Percentiles rank a stretch among this genome's conserved stretches.
phyloP scores from a whole-genome alignment of 345 rosid species.

The Isatis tinctoria region DNA sequence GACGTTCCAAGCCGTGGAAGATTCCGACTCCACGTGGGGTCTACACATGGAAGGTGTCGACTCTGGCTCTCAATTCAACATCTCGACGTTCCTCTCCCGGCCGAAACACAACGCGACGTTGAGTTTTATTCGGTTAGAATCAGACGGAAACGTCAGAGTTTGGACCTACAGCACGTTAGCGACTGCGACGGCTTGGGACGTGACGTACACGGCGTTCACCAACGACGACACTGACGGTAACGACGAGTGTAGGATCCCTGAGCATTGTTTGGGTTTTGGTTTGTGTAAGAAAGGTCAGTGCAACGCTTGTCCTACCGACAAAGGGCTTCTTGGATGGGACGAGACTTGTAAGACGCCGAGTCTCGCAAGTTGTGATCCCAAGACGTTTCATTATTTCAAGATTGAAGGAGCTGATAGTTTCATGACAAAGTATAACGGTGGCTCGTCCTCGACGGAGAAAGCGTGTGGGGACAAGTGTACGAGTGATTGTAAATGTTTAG shows the following conservation, averaged over 20 bases:
- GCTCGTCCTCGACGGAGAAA: slow-evolving; percentile 36
- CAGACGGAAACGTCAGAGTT: not conserved
- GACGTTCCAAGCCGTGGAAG: not conserved
- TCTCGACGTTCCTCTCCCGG: not conserved
- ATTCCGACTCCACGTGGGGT: slow-evolving; percentile 25
- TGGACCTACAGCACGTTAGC: not conserved
- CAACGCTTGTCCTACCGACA: slow-evolving; percentile 32
- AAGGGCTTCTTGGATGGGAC: slow-evolving; percentile 45
- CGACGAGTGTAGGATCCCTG: slow-evolving; percentile 34
- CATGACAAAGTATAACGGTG: slow-evolving; percentile 38
- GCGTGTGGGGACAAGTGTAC: slow-evolving; percentile 51
- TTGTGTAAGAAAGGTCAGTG: slow-evolving; percentile 33
- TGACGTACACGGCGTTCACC: not conserved
- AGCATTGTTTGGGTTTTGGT: slow-evolving; percentile 28
- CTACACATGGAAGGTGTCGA: slow-evolving; percentile 13
- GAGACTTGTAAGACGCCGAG: slow-evolving; percentile 34
- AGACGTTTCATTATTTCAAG: slow-evolving; percentile 35
- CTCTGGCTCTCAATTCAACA: not conserved
- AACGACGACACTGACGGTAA: slow-evolving; percentile 24
- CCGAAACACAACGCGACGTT: not conserved
- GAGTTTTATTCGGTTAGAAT: not conserved
- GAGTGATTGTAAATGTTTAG: slow-evolving; percentile 54
- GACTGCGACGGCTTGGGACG: slow-evolving; percentile 30
- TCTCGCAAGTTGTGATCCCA: slow-evolving; percentile 9
- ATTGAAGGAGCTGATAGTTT: slow-evolving; percentile 55